Percentiles rank a stretch among this genome's conserved stretches.
These are phyloP conservation scores for Ramularia collo-cygni DNA, from an alignment of 2,329 filamentous ascomycete genomes.

Conservation along the genomic window DNA sequence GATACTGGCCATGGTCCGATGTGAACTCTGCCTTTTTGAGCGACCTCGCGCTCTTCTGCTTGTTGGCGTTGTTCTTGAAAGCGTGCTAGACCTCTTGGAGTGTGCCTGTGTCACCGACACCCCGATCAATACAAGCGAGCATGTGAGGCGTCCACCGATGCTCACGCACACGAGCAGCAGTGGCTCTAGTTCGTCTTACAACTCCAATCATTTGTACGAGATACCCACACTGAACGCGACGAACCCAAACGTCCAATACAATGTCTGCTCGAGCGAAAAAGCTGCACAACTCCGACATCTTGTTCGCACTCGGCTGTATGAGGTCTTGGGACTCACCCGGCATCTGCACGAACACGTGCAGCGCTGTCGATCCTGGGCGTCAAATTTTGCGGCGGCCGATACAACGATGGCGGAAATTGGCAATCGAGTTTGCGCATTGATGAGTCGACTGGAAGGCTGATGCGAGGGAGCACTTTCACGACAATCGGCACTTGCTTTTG, in stretches of 20 bases:
- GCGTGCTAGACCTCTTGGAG: slow-evolving; percentile 1
- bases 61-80: slow-evolving; percentile 1
- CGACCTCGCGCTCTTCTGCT: neutral
- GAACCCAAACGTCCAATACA: neutral
- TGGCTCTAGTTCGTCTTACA: too few species aligned
- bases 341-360: slow-evolving; percentile 1
- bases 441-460: slow-evolving; percentile 2
- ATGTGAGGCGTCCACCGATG: neutral
- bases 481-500: too few species aligned
- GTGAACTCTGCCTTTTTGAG: neutral
- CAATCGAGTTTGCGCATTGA: neutral
- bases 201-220: neutral
- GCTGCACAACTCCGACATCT: slow-evolving; percentile 1
- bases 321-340: neutral
- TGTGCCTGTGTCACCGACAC: neutral
- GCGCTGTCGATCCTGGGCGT: neutral
- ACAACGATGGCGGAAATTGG: neutral
- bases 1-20: neutral
- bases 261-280: slow-evolving; percentile 1
- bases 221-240: neutral
- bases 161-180: too few species aligned
- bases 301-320: neutral
- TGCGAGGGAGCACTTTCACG: too few species aligned
- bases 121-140: too few species aligned
- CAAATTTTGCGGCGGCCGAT: neutral